phyloP scores from a whole-genome alignment of 192 early-diverging fungal species.

The Jimgerdemannia flammicorona region DNA sequence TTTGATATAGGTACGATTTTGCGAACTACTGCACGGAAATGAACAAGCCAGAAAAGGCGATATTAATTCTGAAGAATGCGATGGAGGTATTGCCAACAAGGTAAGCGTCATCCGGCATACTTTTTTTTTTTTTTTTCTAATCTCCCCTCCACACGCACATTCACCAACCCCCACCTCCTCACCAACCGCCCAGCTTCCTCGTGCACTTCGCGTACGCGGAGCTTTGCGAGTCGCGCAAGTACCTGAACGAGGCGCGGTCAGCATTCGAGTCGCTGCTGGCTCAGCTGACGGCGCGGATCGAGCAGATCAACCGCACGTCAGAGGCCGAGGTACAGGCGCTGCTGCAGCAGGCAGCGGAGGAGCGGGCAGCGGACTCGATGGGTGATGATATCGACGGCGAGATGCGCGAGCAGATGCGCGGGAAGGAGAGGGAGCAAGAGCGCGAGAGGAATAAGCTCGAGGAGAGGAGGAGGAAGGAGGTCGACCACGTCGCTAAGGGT shows the following conservation, averaged over 20 bases:
- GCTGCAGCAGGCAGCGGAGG: constrained; percentile 33
- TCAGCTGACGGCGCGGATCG: constrained; percentile 16
- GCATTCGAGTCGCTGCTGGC: constrained; percentile 51
- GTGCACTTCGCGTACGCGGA: constrained; percentile 75
- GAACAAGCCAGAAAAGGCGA: constrained; percentile 56
- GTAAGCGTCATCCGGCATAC: constrained; percentile 28
- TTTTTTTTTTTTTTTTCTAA: constrained; percentile 4
- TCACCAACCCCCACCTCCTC: background rate
- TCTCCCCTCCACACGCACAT: background rate
- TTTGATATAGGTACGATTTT: constrained; percentile 42
- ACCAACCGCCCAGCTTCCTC: constrained; percentile 13
- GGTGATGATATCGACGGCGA: constrained; percentile 56
- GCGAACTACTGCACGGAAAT: constrained; percentile 54
- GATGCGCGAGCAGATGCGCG: constrained; percentile 47
- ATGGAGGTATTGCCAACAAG: constrained; percentile 69
- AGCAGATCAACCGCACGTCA: constrained; percentile 33
- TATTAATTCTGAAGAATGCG: constrained; percentile 59
- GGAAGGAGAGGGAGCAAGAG: constrained; percentile 50
- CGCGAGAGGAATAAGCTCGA: constrained; percentile 62
- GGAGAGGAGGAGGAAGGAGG: constrained; percentile 44
- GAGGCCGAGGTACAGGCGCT: constrained; percentile 41
- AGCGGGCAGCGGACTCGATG: constrained; percentile 35
- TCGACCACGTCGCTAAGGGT: constrained; percentile 51
- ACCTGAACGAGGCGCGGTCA: constrained; percentile 47
- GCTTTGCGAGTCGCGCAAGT: constrained; percentile 59